A percentile compares a stretch with the other conserved stretches of the same genome.
phyloP scores from a whole-genome alignment of 2,329 filamentous ascomycete species.

The Aspergillus sp. region DNA sequence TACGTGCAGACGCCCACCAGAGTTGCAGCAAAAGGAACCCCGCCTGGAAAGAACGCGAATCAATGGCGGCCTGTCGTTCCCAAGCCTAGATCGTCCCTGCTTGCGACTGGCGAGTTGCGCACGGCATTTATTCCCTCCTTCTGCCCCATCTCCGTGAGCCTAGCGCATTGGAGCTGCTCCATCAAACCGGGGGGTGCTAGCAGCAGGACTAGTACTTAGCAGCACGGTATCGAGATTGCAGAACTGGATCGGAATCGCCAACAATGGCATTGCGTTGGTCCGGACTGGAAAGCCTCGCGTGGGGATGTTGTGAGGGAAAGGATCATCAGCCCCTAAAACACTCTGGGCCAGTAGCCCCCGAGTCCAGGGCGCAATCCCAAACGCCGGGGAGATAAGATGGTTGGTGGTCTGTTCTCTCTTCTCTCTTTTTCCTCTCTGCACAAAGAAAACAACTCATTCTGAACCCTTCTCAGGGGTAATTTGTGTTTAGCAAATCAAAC shows the following conservation, averaged over 20 bases:
- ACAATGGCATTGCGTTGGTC: slow-evolving; percentile 10
- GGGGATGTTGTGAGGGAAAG: slow-evolving; percentile 13
- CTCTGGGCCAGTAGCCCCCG: slow-evolving; percentile 16
- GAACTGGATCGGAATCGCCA: slow-evolving; percentile 14
- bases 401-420: slow-evolving; percentile 3
- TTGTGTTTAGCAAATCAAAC: background rate
- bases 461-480: background rate
- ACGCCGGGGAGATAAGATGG: slow-evolving; percentile 17
- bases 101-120: slow-evolving; percentile 5
- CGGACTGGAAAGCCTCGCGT: slow-evolving; percentile 8
- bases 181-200: background rate
- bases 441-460: background rate
- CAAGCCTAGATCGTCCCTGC: slow-evolving; percentile 15
- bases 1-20: slow-evolving; percentile 21
- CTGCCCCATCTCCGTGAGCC: background rate
- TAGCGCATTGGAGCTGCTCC: background rate
- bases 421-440: background rate
- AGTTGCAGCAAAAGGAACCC: slow-evolving; percentile 18
- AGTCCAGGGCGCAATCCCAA: slow-evolving; percentile 16
- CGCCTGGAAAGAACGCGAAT: slow-evolving; percentile 21
- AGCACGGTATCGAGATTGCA: slow-evolving; percentile 8
- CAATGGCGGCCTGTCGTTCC: slow-evolving; percentile 15
- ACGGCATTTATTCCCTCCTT: background rate
- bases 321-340: slow-evolving; percentile 19
- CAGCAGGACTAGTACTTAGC: no score